Evolutionary conservation across 2,329 filamentous ascomycete species (phyloP).

Genomic region (Trichoderma sp.): DNA sequence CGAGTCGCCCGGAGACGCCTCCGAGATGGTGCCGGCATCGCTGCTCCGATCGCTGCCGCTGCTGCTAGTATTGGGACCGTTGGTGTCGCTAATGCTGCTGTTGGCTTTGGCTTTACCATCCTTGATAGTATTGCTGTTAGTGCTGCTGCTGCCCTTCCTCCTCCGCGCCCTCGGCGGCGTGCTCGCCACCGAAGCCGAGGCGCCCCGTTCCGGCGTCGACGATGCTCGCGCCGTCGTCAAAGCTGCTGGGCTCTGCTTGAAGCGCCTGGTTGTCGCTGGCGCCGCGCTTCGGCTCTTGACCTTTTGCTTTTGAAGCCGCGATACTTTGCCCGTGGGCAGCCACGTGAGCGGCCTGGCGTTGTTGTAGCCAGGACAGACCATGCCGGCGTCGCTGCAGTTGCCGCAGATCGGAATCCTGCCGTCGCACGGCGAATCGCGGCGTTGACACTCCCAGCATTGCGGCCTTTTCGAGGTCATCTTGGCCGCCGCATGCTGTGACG

Average conservation of each 20-base stretch:
- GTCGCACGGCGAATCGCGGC: conserved; percentile 42
- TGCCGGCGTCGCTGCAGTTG: conserved; percentile 33
- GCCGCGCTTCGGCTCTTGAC: neutral
- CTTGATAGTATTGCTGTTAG: neutral
- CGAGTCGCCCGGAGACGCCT: conserved; percentile 1
- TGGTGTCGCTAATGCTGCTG: neutral
- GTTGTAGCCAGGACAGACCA: conserved; percentile 40
- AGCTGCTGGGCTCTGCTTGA: neutral
- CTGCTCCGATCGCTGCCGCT: neutral
- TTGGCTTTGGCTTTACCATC: neutral
- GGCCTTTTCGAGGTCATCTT: conserved; percentile 16
- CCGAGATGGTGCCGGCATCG: conserved; percentile 8
- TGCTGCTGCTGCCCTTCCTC: neutral
- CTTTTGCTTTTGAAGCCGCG: conserved; percentile 15
- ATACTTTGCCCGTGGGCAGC: conserved; percentile 38
- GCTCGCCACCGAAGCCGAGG: neutral
- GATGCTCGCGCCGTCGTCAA: neutral
- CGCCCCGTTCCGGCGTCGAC: neutral
- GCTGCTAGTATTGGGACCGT: neutral
- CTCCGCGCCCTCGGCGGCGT: neutral
- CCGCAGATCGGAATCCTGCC: conserved; percentile 36
- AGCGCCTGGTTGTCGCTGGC: neutral
- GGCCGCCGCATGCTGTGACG: conserved; percentile 9
- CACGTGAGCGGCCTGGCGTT: conserved; percentile 39
- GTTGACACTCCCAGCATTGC: conserved; percentile 43